Conservation (phyloP, 257 asterid genomes). For the Anisodus tanguticus region DNA sequence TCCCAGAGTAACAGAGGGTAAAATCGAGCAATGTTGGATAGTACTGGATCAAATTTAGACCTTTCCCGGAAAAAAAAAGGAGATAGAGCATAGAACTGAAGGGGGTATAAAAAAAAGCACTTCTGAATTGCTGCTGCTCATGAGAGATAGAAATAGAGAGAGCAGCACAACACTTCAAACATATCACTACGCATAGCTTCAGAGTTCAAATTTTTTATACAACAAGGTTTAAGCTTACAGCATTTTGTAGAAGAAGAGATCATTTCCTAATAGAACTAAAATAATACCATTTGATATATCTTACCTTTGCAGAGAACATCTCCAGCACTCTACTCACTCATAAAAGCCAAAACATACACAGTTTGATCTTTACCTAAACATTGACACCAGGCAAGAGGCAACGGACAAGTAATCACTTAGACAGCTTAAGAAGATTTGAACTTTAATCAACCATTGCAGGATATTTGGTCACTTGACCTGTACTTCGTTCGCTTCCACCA, state of each 20-base stretch:
- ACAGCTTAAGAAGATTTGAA: background rate
- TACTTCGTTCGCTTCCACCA: background rate
- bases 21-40: background rate
- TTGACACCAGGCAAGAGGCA: background rate
- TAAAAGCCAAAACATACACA: background rate
- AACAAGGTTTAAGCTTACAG: background rate
- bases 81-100: background rate
- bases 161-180: conserved; percentile 1
- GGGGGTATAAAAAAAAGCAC: background rate
- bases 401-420: background rate
- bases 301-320: background rate
- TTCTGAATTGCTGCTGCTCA: background rate
- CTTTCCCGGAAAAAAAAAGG: background rate
- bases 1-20: background rate
- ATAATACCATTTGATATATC: background rate
- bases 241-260: background rate
- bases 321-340: background rate
- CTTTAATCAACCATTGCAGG: background rate
- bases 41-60: background rate
- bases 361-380: background rate
- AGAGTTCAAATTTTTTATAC: background rate
- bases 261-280: background rate
- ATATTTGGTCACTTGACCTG: conserved; percentile 1
- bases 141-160: background rate
- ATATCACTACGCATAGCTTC: background rate